phyloP scores from a whole-genome alignment of 495 filamentous ascomycete genomes.

The Thozetella sp. region DNA sequence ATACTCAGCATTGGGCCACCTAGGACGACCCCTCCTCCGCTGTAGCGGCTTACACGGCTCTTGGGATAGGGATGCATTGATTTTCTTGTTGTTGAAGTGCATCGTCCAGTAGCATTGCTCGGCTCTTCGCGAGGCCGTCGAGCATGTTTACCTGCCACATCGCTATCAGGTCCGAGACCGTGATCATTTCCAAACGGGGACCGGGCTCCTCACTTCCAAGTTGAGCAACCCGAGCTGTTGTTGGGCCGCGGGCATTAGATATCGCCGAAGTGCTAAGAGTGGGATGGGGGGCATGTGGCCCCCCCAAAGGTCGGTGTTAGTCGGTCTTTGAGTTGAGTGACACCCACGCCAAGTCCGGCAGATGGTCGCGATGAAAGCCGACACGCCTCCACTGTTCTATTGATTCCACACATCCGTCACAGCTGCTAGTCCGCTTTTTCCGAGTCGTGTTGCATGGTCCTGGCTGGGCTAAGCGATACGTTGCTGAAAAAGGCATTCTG shows the following conservation, averaged over 20 bases:
- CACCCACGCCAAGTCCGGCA: conserved; percentile 28
- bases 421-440: background rate
- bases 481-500: no score
- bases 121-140: background rate
- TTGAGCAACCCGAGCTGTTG: conserved; percentile 17
- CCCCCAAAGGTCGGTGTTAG: conserved; percentile 15
- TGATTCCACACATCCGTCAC: background rate
- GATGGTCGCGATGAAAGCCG: conserved; percentile 15
- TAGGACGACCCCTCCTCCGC: no score
- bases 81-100: background rate
- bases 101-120: background rate
- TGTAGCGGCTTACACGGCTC: background rate
- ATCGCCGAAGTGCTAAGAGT: conserved; percentile 16
- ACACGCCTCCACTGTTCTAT: background rate
- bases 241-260: conserved; percentile 8
- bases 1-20: no score
- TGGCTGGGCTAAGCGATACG: no score
- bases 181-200: conserved; percentile 23
- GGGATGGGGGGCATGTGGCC: conserved; percentile 13
- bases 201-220: conserved; percentile 17
- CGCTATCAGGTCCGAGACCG: conserved; percentile 22
- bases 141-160: background rate
- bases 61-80: background rate
- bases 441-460: background rate
- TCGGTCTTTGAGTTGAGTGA: conserved; percentile 22